Evolutionary conservation across 345 rosid species (phyloP).

Genomic region (Salix caprea): DNA sequence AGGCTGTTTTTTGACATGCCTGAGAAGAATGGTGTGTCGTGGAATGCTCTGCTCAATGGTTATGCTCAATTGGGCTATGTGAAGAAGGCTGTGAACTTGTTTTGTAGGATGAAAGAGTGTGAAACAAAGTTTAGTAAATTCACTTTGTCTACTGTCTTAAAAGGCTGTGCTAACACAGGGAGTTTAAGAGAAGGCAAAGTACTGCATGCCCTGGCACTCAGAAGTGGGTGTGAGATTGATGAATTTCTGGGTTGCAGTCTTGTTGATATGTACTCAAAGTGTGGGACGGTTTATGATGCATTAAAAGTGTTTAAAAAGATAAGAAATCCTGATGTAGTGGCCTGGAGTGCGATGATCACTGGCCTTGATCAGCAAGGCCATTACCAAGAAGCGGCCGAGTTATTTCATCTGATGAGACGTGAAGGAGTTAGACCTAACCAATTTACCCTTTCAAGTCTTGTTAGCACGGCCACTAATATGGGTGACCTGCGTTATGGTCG

Average conservation of each 20-base stretch:
- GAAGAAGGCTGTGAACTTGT: slow-evolving; percentile 28
- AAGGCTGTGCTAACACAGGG: slow-evolving; percentile 31
- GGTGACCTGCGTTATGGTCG: slow-evolving; percentile 26
- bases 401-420: slow-evolving; percentile 35
- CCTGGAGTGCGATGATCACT: slow-evolving; percentile 42
- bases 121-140: slow-evolving; percentile 32
- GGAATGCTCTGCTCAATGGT: slow-evolving; percentile 46
- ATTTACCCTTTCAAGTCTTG: slow-evolving; percentile 29
- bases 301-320: slow-evolving; percentile 33
- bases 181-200: slow-evolving; percentile 32
- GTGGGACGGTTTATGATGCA: slow-evolving; percentile 34
- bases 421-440: slow-evolving; percentile 39
- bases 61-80: slow-evolving; percentile 32
- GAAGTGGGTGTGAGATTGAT: slow-evolving; percentile 34
- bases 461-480: slow-evolving; percentile 26
- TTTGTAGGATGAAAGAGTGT: slow-evolving; percentile 30
- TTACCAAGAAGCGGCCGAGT: slow-evolving; percentile 27
- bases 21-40: slow-evolving; percentile 35
- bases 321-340: slow-evolving; percentile 33
- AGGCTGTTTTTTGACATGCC: slow-evolving; percentile 33
- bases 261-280: slow-evolving; percentile 50
- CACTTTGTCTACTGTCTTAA: slow-evolving; percentile 37
- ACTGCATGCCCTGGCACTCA: slow-evolving; percentile 40
- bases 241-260: slow-evolving; percentile 38
- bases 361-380: slow-evolving; percentile 38